Conservation (phyloP, 495 filamentous ascomycete species). For the Aspergillus cavernicola region DNA sequence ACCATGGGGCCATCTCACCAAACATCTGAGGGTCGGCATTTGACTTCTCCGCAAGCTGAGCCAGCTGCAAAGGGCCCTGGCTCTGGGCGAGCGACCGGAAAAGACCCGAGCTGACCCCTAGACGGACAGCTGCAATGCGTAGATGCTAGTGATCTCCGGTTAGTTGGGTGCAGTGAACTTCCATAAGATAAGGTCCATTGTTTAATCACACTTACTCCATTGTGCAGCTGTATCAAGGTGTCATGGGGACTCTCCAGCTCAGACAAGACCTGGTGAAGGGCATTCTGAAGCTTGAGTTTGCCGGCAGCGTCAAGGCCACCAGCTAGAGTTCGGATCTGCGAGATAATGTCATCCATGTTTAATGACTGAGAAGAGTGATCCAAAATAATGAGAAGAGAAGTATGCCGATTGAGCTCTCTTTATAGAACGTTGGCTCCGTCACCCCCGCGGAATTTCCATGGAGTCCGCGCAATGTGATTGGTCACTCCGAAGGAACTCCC, state of each 20-base stretch:
- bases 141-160: constrained; percentile 18
- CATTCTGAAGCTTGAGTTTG: constrained; percentile 19
- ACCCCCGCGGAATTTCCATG: not conserved
- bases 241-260: constrained; percentile 26
- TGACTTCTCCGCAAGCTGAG: constrained; percentile 27
- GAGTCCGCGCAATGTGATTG: not conserved
- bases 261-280: constrained; percentile 14
- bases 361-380: too few species aligned
- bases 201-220: constrained; percentile 21
- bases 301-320: constrained; percentile 19
- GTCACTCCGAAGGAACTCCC: not conserved
- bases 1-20: constrained; percentile 14
- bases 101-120: constrained; percentile 33
- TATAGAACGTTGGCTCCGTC: not conserved
- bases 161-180: not conserved
- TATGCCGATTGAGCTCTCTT: too few species aligned
- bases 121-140: constrained; percentile 19
- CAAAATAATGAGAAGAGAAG: not conserved
- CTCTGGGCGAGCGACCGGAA: constrained; percentile 24
- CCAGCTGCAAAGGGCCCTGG: constrained; percentile 22
- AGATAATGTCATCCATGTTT: constrained; percentile 30
- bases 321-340: constrained; percentile 23
- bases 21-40: constrained; percentile 28
- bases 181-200: not conserved
- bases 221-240: constrained; percentile 13